phyloP scores from a whole-genome alignment of 2,329 filamentous ascomycete species.

The Helotiales sp. region DNA sequence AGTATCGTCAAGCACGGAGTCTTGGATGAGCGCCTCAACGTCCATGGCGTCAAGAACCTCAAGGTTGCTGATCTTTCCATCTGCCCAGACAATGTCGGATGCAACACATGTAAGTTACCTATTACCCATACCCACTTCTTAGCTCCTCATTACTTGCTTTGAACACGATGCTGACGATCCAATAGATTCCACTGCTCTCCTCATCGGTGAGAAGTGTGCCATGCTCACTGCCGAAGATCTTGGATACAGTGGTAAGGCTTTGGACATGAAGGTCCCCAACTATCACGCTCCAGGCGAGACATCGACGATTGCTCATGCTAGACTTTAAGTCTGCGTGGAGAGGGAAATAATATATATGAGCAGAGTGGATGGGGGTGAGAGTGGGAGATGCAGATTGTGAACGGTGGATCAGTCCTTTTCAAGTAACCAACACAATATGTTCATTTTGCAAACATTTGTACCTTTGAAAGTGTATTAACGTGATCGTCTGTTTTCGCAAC shows the following conservation, averaged over 20 bases:
- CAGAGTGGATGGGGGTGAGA: neutral
- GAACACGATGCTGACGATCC: slow-evolving; percentile 33
- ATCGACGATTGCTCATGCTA: slow-evolving; percentile 19
- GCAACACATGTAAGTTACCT: slow-evolving; percentile 41
- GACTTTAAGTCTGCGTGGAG: slow-evolving; percentile 13
- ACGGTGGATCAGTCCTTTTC: too few relatives aligned
- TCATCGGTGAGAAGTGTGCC: slow-evolving; percentile 43
- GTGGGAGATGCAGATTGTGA: neutral
- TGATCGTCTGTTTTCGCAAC: too few relatives aligned
- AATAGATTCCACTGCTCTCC: slow-evolving; percentile 57
- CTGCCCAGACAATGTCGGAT: slow-evolving; percentile 40
- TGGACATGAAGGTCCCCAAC: slow-evolving; percentile 74
- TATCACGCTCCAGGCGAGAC: slow-evolving; percentile 58
- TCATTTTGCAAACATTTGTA: too few relatives aligned
- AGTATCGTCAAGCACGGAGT: slow-evolving; percentile 65
- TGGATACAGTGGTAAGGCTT: slow-evolving; percentile 53
- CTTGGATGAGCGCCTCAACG: slow-evolving; percentile 39
- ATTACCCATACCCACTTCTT: neutral
- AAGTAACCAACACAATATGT: too few relatives aligned
- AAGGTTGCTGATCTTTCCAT: slow-evolving; percentile 45
- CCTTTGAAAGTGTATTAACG: too few relatives aligned
- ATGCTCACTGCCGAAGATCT: slow-evolving; percentile 42
- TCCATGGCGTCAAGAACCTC: slow-evolving; percentile 41
- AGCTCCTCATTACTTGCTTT: neutral
- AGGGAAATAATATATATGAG: too few relatives aligned